Evolutionary conservation across 2,329 filamentous ascomycete species (phyloP), one percentile per base, ranked within the genome.

Genomic region (Uncinocarpus reesii): DNA sequence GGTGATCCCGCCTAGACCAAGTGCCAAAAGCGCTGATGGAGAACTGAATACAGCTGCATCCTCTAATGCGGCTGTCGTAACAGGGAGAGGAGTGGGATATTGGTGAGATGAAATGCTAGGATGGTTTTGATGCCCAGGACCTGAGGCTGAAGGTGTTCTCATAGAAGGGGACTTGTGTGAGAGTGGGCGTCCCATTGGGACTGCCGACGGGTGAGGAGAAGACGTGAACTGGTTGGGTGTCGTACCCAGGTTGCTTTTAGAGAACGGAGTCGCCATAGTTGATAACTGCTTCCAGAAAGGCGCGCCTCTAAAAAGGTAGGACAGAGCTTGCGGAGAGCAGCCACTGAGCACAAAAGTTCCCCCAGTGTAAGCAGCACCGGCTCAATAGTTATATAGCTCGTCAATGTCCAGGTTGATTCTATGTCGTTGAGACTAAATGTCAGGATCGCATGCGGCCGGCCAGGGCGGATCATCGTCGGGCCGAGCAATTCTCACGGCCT

Each of bases 161-260:
- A 63, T 65, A 4, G 68, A 69, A 2, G 69, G 68, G 5, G 69
- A 72, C 54, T 70, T 72, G 49, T 70, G 65, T 13, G 69, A 63
- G 16, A 70, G 57, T 21, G 65, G 62, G 20, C 61, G 61, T 34
- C 62, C 58, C 58, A 69, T 65, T 47, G 66, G 61, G 21, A 61
- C 62, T 41, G 63, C 65, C 23, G 66, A 61, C 7, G 67, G 68
- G 47, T 64, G 67, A 41, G 69, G 69, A 18, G 69, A 71, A 26
- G 69, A 67, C 26, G 66, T 69, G 35, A 68, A 57, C 52, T 69
- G 63, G 16, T 62, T 70, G 20, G 69, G 69, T 47, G 69, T 71
- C 28, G 67, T 61, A 45, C 60, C 66, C 21, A 66, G 65, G 36
- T 66, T 65, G 24, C 54, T 58, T 51, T 68, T 71, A 21, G 68